Evolutionary conservation across 208 protist genomes (phyloP).

Genomic region (Leishmania gerbilli): DNA sequence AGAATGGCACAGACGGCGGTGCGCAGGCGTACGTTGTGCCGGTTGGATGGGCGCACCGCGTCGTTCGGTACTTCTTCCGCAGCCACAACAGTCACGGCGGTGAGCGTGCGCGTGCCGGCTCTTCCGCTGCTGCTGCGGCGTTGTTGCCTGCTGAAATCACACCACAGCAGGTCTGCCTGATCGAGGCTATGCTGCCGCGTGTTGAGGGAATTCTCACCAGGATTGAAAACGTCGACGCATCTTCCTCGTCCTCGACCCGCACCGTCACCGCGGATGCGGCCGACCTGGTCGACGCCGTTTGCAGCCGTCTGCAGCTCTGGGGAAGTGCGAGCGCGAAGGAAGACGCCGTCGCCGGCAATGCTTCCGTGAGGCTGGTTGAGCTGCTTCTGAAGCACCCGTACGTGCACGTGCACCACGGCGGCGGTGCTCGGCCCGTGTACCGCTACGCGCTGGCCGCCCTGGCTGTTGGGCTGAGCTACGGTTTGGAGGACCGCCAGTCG

Average conservation of each 20-base stretch:
- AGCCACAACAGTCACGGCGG: not conserved
- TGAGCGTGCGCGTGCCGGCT: conserved; percentile 9
- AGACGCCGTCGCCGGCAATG: conserved; percentile 27
- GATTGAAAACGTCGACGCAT: not conserved
- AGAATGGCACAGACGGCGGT: conserved; percentile 5
- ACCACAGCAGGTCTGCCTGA: conserved; percentile 23
- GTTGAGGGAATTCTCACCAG: conserved; percentile 20
- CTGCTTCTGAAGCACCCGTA: conserved; percentile 71
- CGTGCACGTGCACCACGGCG: conserved; percentile 43
- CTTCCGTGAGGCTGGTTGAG: conserved; percentile 47
- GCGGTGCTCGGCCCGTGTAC: conserved; percentile 53
- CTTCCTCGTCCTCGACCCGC: not conserved
- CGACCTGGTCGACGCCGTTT: conserved; percentile 65
- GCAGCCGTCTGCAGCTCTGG: conserved; percentile 37
- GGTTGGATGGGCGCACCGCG: conserved; percentile 28
- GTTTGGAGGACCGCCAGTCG: conserved; percentile 19
- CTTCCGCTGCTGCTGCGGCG: conserved; percentile 11
- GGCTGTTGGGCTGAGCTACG: conserved; percentile 48
- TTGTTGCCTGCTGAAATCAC: conserved; percentile 4
- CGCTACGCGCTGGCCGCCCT: conserved; percentile 63
- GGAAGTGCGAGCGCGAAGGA: not conserved
- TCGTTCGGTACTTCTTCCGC: conserved; percentile 51
- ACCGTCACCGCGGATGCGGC: conserved; percentile 30
- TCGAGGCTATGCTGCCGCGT: conserved; percentile 27
- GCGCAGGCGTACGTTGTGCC: conserved; percentile 35